A percentile compares a stretch with the other conserved stretches of the same genome.
phyloP scores from a whole-genome alignment of 179 eudicot species.

The Beta lomatogona region DNA sequence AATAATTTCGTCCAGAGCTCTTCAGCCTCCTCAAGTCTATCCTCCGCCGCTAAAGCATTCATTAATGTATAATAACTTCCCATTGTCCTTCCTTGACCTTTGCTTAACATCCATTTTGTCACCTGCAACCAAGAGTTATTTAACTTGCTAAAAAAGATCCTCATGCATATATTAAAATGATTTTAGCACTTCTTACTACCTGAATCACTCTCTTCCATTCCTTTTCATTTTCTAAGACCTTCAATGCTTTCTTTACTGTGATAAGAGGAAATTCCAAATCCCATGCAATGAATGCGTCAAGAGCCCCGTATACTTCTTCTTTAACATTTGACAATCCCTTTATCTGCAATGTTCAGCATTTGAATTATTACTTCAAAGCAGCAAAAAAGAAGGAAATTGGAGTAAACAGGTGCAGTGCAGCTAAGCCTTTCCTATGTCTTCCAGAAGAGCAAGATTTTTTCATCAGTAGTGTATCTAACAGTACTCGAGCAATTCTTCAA shows the following conservation, averaged over 20 bases:
- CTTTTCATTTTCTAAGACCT: conserved; percentile 61
- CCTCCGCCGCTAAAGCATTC: conserved; percentile 82
- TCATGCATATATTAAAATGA: neutral
- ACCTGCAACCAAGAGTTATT: conserved; percentile 41
- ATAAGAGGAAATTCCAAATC: conserved; percentile 90
- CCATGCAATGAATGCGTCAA: conserved; percentile 95
- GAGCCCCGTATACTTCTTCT: conserved; percentile 97
- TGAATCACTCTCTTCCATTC: conserved; percentile 95
- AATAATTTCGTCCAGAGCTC: conserved; percentile 80
- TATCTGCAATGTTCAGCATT: conserved; percentile 44
- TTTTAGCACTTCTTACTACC: conserved; percentile 40
- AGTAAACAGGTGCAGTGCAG: neutral
- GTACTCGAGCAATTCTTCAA: neutral
- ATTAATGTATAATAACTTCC: conserved; percentile 78
- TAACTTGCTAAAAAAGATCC: neutral
- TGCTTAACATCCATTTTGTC: conserved; percentile 98
- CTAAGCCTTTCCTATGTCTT: conserved; percentile 2
- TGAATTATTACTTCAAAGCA: neutral
- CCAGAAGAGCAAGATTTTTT: neutral
- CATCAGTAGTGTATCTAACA: neutral
- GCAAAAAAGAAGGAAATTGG: neutral
- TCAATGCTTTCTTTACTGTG: conserved; percentile 86
- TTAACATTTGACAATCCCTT: conserved; percentile 91
- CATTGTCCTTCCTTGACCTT: conserved; percentile 97
- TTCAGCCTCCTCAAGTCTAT: conserved; percentile 88